Base-by-base conservation (phyloP, 441 rosid genomes). In the Corymbia citriodora region DNA sequence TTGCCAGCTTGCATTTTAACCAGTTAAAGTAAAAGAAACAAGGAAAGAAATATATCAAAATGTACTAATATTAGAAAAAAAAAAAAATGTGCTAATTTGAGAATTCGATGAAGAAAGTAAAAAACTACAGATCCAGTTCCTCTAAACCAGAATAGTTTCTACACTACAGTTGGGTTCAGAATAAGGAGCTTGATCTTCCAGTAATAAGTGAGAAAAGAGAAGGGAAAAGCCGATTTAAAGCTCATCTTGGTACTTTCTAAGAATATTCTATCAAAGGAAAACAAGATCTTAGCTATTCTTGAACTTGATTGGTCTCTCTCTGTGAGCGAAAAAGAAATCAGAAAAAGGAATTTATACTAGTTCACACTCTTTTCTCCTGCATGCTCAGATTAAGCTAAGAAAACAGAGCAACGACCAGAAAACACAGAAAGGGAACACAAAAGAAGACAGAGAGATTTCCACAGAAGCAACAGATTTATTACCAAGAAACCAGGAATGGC, bases 401-500 rank as follows among this genome's bases (percentile, higher is more conserved):
- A 13, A 74, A n/a, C 54, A 52, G 49, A 53, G 79, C 2, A n/a
- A 65, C 53, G 87, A 79, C 15, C 19, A 87, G 89, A 48, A 65
- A 17, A 36, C 53, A 81, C 18, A 23, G 85, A 45, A 45, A 45
- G 52, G 10, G 6, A 45, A 27, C 85, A 21, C 82, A 79, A 23
- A 25, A 79, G 10, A 27, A 83, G 59, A 81, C 55, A 81, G 29
- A 45, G 79, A 89, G 13, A 48, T 9, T 15, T 79, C 85, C 85
- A 45, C n/a, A 19, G n/a, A 29, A 91, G 89, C 19, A 87, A 55
- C 85, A 74, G 55, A 65, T 29, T 63, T 93, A 93, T 88, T 92
- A 96, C 97, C 97, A 93, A 87, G 95, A 93, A 65, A 94, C 90
- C 40, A 94, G 94, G 92, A 94, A 94, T 52, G 95, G 94, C 86